Conservation (phyloP, 2,329 filamentous ascomycete species). For the Dactylellina cionopaga region DNA sequence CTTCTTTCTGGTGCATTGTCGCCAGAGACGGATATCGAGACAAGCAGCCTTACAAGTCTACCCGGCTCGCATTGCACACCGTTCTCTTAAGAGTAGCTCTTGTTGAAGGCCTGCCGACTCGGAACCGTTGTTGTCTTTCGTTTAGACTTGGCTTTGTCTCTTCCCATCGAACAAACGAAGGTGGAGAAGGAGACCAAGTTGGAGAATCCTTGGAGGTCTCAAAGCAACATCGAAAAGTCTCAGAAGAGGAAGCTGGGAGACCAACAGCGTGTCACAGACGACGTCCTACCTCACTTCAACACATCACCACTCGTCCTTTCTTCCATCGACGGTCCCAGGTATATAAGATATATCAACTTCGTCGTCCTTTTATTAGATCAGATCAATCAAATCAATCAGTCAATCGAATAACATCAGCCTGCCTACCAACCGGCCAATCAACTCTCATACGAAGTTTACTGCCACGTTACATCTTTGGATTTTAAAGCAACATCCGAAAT, state of each 20-base stretch:
- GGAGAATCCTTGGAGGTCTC: conserved; percentile 7
- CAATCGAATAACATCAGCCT: no score
- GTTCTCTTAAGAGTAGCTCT: conserved; percentile 15
- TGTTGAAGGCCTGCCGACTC: conserved; percentile 18
- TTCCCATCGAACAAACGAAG: conserved; percentile 3
- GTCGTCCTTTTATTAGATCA: no score
- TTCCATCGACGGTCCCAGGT: not conserved
- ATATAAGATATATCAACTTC: conserved; percentile 5
- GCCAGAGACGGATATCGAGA: conserved; percentile 16
- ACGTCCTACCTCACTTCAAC: conserved; percentile 7
- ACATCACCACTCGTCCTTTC: not conserved
- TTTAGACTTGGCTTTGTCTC: conserved; percentile 17
- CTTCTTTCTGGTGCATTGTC: conserved; percentile 9
- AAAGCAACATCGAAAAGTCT: conserved; percentile 16
- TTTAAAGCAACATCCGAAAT: no score
- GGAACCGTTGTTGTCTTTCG: conserved; percentile 21
- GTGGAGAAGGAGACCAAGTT: conserved; percentile 4
- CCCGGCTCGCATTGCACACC: conserved; percentile 14
- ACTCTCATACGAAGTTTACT: not conserved
- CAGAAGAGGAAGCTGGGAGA: not conserved
- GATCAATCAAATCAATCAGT: not conserved
- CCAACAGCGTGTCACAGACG: not conserved
- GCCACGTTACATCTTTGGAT: not conserved
- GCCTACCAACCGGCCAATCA: not conserved
- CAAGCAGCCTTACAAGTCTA: conserved; percentile 16